A percentile compares a stretch with the other conserved stretches of the same genome.
Evolutionary conservation across 2,329 filamentous ascomycete species (phyloP).

Genomic region (Cordyceps militaris): DNA sequence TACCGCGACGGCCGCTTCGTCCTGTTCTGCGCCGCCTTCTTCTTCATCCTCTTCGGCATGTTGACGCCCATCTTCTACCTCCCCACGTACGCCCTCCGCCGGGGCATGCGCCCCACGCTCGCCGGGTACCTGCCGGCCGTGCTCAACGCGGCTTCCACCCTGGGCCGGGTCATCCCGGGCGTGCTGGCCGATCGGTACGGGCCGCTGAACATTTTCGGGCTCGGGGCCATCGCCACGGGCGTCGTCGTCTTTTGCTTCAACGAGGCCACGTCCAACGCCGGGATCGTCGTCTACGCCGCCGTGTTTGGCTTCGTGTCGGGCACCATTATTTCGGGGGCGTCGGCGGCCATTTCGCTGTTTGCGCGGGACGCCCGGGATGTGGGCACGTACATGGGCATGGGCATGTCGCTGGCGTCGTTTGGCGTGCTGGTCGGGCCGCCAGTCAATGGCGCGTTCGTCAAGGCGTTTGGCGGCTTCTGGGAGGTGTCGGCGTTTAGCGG

Average conservation of each 20-base stretch:
- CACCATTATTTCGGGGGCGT: slow-evolving; percentile 33
- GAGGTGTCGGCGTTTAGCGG: slow-evolving; percentile 20
- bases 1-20: slow-evolving; percentile 24
- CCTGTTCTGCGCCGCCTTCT: slow-evolving; percentile 52
- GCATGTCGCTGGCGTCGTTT: slow-evolving; percentile 35
- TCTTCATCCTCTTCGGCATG: slow-evolving; percentile 52
- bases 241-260: slow-evolving; percentile 10
- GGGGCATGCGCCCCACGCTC: slow-evolving; percentile 17
- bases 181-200: slow-evolving; percentile 69
- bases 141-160: slow-evolving; percentile 69
- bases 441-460: slow-evolving; percentile 29
- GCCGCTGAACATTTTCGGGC: slow-evolving; percentile 73
- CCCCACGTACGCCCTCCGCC: slow-evolving; percentile 57
- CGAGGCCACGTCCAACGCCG: slow-evolving; percentile 16
- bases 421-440: slow-evolving; percentile 37
- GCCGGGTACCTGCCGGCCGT: slow-evolving; percentile 72
- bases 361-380: slow-evolving; percentile 46
- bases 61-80: slow-evolving; percentile 74
- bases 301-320: slow-evolving; percentile 28
- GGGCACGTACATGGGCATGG: slow-evolving; percentile 50
- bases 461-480: slow-evolving; percentile 26
- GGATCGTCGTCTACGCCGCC: slow-evolving; percentile 25
- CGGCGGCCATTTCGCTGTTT: slow-evolving; percentile 45
- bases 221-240: slow-evolving; percentile 28
- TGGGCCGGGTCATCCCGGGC: slow-evolving; percentile 72